Conservation (phyloP, 2,329 filamentous ascomycete genomes). For the Fusarium decemcellulare region DNA sequence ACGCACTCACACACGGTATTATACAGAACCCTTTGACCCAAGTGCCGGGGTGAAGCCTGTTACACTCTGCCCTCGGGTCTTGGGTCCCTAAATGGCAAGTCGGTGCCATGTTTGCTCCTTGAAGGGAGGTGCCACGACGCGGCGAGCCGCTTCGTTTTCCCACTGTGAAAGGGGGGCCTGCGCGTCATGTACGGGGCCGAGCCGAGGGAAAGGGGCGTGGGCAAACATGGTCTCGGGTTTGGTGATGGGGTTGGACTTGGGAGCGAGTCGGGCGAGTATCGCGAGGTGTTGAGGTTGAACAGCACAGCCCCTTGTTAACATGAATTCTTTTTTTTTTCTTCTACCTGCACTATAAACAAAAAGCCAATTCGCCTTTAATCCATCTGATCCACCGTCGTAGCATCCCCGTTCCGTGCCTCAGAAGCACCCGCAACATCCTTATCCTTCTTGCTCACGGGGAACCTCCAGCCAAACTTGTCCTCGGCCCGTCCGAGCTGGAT, state of each 20-base stretch:
- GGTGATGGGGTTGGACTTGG: conserved; percentile 25
- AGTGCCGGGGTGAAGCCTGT: conserved; percentile 20
- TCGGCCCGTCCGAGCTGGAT: conserved; percentile 87
- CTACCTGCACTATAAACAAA: conserved; percentile 12
- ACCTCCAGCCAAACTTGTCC: conserved; percentile 83
- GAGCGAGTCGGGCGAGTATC: conserved; percentile 37
- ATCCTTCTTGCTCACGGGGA: conserved; percentile 62
- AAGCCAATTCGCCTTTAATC: conserved; percentile 38
- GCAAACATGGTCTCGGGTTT: conserved; percentile 38
- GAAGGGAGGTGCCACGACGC: conserved; percentile 29
- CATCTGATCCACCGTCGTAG: conserved; percentile 53
- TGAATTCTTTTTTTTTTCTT: neutral
- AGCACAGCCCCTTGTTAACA: neutral
- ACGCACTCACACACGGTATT: conserved; percentile 9
- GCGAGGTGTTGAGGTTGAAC: conserved; percentile 28
- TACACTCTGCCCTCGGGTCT: conserved; percentile 37
- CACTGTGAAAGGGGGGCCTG: conserved; percentile 27
- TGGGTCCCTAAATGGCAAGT: conserved; percentile 32
- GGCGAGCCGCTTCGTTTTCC: conserved; percentile 25
- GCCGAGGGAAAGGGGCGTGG: conserved; percentile 27
- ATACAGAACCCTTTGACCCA: conserved; percentile 18
- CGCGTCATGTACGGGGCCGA: neutral
- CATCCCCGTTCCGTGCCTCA: conserved; percentile 35
- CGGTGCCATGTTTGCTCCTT: conserved; percentile 30
- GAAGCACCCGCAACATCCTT: conserved; percentile 54